Conservation (phyloP, 78 protist species). For the Capsaspora owczarzaki region DNA sequence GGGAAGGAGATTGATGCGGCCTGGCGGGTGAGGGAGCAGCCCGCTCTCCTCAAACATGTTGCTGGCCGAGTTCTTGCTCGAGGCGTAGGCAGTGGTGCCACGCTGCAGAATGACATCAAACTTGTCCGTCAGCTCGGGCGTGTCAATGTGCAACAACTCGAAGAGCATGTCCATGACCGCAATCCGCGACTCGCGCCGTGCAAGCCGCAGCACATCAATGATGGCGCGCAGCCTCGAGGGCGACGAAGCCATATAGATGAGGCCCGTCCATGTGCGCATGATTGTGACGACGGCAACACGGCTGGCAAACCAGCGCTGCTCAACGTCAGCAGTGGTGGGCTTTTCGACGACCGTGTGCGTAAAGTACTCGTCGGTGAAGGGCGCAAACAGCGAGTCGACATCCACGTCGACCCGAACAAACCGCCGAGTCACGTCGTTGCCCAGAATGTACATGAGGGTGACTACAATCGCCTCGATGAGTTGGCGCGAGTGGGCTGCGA, state of each 20-base stretch:
- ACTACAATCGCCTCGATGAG: neutral
- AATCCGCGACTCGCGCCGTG: neutral
- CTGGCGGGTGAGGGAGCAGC: neutral
- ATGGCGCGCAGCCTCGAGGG: neutral
- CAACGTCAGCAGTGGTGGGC: too few species aligned
- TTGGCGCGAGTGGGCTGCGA: neutral
- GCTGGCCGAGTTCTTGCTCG: too few species aligned
- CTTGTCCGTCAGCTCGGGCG: neutral
- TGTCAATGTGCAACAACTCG: neutral
- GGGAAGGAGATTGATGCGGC: neutral
- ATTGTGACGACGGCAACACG: neutral
- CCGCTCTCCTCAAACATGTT: too few species aligned
- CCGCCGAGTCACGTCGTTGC: neutral
- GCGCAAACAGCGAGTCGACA: neutral
- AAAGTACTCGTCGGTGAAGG: too few species aligned
- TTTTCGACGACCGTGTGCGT: too few species aligned
- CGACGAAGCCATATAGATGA: neutral
- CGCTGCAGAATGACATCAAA: too few species aligned
- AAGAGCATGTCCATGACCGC: neutral
- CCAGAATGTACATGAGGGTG: neutral
- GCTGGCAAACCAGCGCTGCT: neutral
- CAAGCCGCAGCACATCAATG: neutral
- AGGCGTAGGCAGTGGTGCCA: too few species aligned
- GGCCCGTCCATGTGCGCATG: neutral
- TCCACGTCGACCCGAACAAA: neutral